Evolutionary conservation across 2,329 filamentous ascomycete genomes (phyloP).

Genomic region (Phialophora verrucosa): DNA sequence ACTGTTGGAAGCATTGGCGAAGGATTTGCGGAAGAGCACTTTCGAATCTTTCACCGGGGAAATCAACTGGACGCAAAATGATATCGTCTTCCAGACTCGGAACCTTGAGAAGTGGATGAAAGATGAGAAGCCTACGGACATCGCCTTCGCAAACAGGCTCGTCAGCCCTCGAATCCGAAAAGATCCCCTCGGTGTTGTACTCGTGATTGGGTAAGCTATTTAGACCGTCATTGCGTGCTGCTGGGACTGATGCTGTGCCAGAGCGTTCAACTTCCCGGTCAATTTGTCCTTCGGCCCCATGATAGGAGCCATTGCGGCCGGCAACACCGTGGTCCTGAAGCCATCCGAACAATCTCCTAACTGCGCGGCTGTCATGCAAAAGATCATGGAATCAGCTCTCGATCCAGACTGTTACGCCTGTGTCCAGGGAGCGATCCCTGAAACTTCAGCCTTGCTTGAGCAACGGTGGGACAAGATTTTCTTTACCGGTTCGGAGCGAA

Average conservation of each 20-base stretch:
- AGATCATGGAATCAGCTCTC: constrained; percentile 75
- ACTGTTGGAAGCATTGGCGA: constrained; percentile 74
- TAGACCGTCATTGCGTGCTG: constrained; percentile 18
- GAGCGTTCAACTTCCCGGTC: constrained; percentile 91
- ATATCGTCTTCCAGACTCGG: constrained; percentile 77
- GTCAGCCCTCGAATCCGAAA: constrained; percentile 79
- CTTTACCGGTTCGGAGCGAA: constrained; percentile 81
- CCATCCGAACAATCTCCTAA: constrained; percentile 82
- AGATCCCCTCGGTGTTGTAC: constrained; percentile 80
- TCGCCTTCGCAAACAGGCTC: constrained; percentile 69
- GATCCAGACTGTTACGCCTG: constrained; percentile 77
- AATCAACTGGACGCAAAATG: constrained; percentile 77
- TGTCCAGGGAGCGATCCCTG: constrained; percentile 79
- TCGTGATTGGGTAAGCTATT: constrained; percentile 74
- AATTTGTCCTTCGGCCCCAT: constrained; percentile 78
- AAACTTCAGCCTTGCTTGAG: constrained; percentile 80
- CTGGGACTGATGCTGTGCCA: constrained; percentile 41
- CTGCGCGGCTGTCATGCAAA: constrained; percentile 77
- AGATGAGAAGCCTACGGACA: constrained; percentile 76
- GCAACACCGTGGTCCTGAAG: constrained; percentile 89
- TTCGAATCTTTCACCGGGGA: constrained; percentile 79
- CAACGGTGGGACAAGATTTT: constrained; percentile 98
- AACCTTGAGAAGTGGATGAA: constrained; percentile 82
- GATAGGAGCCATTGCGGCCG: constrained; percentile 88
- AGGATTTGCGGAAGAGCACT: constrained; percentile 77